phyloP scores from a whole-genome alignment of 23 red algal genomes.

The Pyropia yezoensis region DNA sequence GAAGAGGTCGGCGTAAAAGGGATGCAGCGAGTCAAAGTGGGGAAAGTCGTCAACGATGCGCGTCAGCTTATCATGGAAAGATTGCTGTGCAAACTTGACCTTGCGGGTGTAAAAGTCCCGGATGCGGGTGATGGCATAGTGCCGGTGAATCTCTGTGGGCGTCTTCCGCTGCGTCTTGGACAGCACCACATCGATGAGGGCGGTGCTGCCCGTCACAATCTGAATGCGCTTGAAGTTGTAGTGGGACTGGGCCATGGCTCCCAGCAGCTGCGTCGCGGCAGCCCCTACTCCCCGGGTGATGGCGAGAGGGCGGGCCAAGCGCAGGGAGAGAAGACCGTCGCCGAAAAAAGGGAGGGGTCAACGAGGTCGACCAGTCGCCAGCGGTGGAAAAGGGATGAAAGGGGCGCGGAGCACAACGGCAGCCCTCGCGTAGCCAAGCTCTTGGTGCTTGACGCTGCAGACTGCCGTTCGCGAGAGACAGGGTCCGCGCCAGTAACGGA shows the following conservation, averaged over 20 bases:
- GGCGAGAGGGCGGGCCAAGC: too few relatives aligned
- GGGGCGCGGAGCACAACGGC: too few relatives aligned
- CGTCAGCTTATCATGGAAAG: conserved; percentile 86
- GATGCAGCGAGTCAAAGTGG: conserved; percentile 72
- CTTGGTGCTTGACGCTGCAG: too few relatives aligned
- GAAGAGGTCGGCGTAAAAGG: conserved; percentile 93
- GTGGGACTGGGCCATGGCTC: background rate
- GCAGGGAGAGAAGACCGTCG: too few relatives aligned
- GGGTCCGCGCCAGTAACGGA: too few relatives aligned
- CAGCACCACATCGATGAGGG: conserved; percentile 58
- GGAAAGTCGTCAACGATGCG: conserved; percentile 92
- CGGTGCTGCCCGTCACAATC: conserved; percentile 41
- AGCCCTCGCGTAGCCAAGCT: too few relatives aligned
- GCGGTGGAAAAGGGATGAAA: too few relatives aligned
- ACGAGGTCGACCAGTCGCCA: too few relatives aligned
- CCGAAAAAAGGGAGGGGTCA: too few relatives aligned
- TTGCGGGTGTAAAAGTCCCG: conserved; percentile 94
- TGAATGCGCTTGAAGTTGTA: conserved; percentile 83
- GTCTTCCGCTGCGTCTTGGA: conserved; percentile 76
- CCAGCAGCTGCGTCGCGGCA: too few relatives aligned
- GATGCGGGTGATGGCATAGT: conserved; percentile 82
- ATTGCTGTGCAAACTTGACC: conserved; percentile 86
- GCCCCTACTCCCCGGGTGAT: too few relatives aligned
- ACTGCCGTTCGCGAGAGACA: too few relatives aligned
- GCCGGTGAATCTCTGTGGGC: conserved; percentile 83